Percentiles rank a stretch among this genome's conserved stretches.
phyloP scores from a whole-genome alignment of 2,329 filamentous ascomycete genomes.

The Neopestalotiopsis sp. region DNA sequence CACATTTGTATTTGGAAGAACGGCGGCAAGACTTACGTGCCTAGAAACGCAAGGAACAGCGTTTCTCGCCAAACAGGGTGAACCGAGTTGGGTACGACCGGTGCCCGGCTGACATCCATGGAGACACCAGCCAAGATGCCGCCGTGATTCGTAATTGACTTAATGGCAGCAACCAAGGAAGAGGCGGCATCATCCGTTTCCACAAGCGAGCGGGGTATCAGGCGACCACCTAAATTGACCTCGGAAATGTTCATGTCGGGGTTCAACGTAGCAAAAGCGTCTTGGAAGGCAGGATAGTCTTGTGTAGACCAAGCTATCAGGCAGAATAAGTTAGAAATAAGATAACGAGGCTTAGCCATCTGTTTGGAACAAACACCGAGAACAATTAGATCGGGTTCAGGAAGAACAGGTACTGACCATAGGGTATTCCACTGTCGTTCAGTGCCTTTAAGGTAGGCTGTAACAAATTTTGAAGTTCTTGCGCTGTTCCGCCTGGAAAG shows the following conservation, averaged over 20 bases:
- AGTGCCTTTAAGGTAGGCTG: slow-evolving; percentile 20
- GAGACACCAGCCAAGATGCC: slow-evolving; percentile 33
- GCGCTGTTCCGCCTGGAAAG: slow-evolving; percentile 18
- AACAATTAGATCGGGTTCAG: not conserved
- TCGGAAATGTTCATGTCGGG: slow-evolving; percentile 21
- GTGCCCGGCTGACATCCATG: slow-evolving; percentile 30
- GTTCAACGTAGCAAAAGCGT: slow-evolving; percentile 19
- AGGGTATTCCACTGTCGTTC: slow-evolving; percentile 20
- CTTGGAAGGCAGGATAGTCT: slow-evolving; percentile 20
- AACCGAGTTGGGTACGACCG: slow-evolving; percentile 34
- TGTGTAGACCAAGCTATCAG: slow-evolving; percentile 8
- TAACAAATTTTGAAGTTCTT: slow-evolving; percentile 18
- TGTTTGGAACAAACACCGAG: not conserved
- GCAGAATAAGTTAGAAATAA: not conserved
- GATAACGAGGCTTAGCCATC: not conserved
- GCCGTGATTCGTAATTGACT: slow-evolving; percentile 30
- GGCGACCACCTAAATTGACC: slow-evolving; percentile 22
- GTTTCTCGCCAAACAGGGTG: slow-evolving; percentile 38
- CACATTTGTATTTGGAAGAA: too few relatives aligned
- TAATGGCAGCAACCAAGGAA: slow-evolving; percentile 33
- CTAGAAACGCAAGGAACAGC: slow-evolving; percentile 27
- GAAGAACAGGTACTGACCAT: slow-evolving; percentile 17
- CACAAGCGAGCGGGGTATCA: slow-evolving; percentile 20
- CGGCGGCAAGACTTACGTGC: slow-evolving; percentile 14
- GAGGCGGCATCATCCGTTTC: slow-evolving; percentile 4